Evolutionary conservation across 176 grass and related monocot genomes (phyloP), one percentile per base, ranked within the genome.

Genomic region (Bothriochloa decipiens): DNA sequence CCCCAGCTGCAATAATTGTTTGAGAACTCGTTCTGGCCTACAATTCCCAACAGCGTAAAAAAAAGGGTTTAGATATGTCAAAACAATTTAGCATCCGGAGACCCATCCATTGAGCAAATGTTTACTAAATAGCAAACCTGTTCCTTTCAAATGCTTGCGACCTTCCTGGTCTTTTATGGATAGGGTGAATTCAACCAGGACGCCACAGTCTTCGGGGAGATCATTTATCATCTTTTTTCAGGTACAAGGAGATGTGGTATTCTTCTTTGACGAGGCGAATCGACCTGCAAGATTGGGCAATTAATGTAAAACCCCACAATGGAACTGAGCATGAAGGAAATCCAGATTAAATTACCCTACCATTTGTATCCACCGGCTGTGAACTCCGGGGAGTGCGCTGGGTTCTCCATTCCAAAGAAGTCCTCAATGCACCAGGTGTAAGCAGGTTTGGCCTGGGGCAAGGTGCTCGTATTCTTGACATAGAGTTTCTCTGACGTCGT

Each of bases 401-500:
- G 4, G 49, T 62, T 78, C n/a, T 82, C 71, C 53, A 83, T 57
- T 1, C 27, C 14, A 20, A 76, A 87, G 39, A 77, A 83, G 50
- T 78, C 65, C 7, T 63, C 65, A 7, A 88, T 83, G 28, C 62
- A 4, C 86, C 86, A 88, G 3, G 65, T 72, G 80, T 71, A 77
- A 57, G 13, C 13, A 47, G 28, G 17, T 77, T 71, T 27, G 16
- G 28, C 22, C 5, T 55, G 49, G 7, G 20, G 58, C 36, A 60
- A 76, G 22, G 29, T 18, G 22, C 52, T 82, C 12, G 11, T 37
- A 41, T 88, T 78, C 49, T 82, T 28, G 7, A 82, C 86, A 70
- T 53, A 78, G 40, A 83, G 28, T 14, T 22, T 61, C 15, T 82
- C 72, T 47, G 40, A 46, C 1, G 3, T 10, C 6, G 23, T 17